phyloP scores from a whole-genome alignment of 345 rosid species.

The Passiflora organensis region DNA sequence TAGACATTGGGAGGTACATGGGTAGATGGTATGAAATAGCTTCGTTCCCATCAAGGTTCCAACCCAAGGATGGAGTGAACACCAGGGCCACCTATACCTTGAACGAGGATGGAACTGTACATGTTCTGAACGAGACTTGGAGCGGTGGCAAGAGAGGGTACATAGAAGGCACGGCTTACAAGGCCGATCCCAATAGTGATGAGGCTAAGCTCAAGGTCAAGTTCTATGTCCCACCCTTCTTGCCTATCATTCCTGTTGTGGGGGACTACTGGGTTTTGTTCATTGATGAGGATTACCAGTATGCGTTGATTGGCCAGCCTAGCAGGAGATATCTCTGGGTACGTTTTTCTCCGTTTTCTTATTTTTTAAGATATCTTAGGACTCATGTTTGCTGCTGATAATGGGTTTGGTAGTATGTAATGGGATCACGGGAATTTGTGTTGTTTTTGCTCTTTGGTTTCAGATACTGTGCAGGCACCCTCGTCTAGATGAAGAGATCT shows the following conservation, averaged over 20 bases:
- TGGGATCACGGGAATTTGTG: too few relatives aligned
- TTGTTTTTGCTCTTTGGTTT: neutral
- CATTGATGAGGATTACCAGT: constrained; percentile 55
- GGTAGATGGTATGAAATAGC: constrained; percentile 97
- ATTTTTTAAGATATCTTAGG: neutral
- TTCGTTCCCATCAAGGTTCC: constrained; percentile 71
- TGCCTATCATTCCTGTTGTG: constrained; percentile 69
- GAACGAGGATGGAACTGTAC: constrained; percentile 65
- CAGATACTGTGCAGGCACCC: constrained; percentile 70
- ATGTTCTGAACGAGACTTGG: constrained; percentile 85
- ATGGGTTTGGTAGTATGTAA: too few relatives aligned
- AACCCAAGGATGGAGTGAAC: constrained; percentile 67
- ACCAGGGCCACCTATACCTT: constrained; percentile 79
- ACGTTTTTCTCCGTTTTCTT: neutral
- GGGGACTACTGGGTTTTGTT: constrained; percentile 85
- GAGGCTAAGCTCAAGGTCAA: constrained; percentile 92
- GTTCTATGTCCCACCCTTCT: constrained; percentile 81
- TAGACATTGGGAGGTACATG: constrained; percentile 71
- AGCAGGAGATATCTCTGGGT: constrained; percentile 79
- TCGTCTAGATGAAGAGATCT: constrained; percentile 52
- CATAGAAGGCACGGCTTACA: constrained; percentile 71
- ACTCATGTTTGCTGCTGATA: too few relatives aligned
- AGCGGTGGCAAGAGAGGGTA: constrained; percentile 52
- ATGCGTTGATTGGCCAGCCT: constrained; percentile 77
- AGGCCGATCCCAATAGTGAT: constrained; percentile 65